phyloP scores from a whole-genome alignment of 768 basidiomycete species.

The Fomitopsis pulvina region DNA sequence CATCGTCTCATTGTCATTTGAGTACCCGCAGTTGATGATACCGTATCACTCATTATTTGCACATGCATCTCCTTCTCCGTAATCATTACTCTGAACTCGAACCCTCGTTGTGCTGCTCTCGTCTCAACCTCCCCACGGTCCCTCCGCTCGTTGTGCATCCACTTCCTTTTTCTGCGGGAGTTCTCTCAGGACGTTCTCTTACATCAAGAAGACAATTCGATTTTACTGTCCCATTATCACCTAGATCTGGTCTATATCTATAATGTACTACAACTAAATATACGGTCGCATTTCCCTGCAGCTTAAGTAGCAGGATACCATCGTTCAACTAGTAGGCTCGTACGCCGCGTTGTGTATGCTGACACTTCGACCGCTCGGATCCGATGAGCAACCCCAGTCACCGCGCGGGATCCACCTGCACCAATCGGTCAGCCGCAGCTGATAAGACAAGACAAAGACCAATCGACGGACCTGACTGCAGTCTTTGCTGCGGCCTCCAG shows the following conservation, averaged over 20 bases:
- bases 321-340: constrained; percentile 12
- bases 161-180: constrained; percentile 10
- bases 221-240: constrained; percentile 17
- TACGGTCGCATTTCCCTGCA: not conserved
- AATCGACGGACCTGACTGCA: constrained; percentile 72
- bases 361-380: constrained; percentile 94
- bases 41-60: constrained; percentile 25
- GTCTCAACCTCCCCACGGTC: constrained; percentile 9
- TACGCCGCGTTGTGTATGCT: constrained; percentile 95
- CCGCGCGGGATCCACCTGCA: constrained; percentile 86
- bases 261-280: constrained; percentile 26
- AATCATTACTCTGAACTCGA: constrained; percentile 5
- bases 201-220: constrained; percentile 13
- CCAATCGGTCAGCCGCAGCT: constrained; percentile 1
- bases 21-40: constrained; percentile 25
- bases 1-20: constrained; percentile 21
- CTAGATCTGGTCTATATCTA: constrained; percentile 23
- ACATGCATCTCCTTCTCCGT: constrained; percentile 13
- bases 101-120: constrained; percentile 21
- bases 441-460: not conserved
- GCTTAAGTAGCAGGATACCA: not conserved
- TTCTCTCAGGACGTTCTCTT: not conserved
- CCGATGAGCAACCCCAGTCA: constrained; percentile 94
- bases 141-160: constrained; percentile 2
- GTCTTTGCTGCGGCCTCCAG: constrained; percentile 81